Evolutionary conservation across 768 basidiomycete species (phyloP).

Genomic region (Coprinopsis sp.): DNA sequence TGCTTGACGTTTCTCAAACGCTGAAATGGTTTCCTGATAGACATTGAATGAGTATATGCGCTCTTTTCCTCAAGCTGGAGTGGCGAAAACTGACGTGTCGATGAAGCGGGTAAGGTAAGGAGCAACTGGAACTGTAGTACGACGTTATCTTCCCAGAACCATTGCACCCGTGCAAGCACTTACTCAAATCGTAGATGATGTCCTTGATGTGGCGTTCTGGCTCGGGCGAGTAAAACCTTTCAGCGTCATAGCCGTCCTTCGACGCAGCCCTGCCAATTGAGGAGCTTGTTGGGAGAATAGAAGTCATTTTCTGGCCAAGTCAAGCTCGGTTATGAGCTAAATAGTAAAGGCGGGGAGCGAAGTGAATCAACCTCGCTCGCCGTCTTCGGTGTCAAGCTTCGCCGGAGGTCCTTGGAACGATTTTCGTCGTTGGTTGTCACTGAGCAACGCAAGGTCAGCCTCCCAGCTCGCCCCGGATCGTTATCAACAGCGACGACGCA

Average conservation of each 20-base stretch:
- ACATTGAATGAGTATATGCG: conserved; percentile 5
- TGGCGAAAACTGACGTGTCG: conserved; percentile 53
- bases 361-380: background rate
- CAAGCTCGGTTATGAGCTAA: no score
- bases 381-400: background rate
- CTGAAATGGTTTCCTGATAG: conserved; percentile 65
- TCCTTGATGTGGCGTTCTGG: conserved; percentile 10
- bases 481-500: no score
- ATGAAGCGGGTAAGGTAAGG: conserved; percentile 42
- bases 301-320: no score
- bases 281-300: background rate
- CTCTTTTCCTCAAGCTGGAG: background rate
- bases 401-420: no score
- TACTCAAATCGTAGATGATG: conserved; percentile 14
- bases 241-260: background rate
- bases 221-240: background rate
- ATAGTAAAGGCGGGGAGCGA: background rate
- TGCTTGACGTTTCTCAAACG: conserved; percentile 75
- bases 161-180: background rate
- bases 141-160: background rate
- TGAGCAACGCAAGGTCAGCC: no score
- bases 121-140: conserved; percentile 32
- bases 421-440: no score
- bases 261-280: background rate
- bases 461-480: no score